Evolutionary conservation across 208 protist species (phyloP), one percentile per base, ranked within the genome.

Genomic region (Strigomonas culicis): DNA sequence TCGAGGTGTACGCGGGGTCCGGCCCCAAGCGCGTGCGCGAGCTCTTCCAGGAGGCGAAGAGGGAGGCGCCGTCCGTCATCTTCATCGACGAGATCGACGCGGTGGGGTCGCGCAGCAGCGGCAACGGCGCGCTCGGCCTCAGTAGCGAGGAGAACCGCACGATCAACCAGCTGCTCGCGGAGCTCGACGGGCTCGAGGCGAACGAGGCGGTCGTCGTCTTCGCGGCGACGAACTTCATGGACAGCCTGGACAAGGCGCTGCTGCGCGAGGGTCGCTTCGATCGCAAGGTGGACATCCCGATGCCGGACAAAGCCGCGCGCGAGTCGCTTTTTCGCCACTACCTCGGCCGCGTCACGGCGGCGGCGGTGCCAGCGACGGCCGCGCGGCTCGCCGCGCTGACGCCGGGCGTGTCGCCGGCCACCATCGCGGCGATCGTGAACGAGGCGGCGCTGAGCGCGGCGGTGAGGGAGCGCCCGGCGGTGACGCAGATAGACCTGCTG

Each of bases 71-170:
- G 34, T 98, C 93, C 55, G 98, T 99, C 41, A 95, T 99, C 49
- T 99, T 99, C 83, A 97, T 99, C 34, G 98, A 99, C 76, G 98
- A 99, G 73, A 98, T 99, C 52, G 98, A 99, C 66, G 94, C 97
- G 1, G 86, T 99, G 17, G 98, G 97, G 15, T 86, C 81, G 17
- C 81, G 75, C 30, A 87, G 92, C 74, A 41, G 68, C 59, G 81
- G 82, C 63, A 63, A 79, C 61, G 84, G 86, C 66, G 76, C 80
- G 30, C 70, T 85, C 64, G 83, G 86, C 25, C 67, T 93, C n/a
- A 82, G 77, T 62, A 79, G 80, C 30, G 87, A 95, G 68, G 92
- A 96, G 70, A 92, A 88, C 64, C 82, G 85, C 30, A 98, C 97
- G 17, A 85, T 99, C 64, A 99, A 99, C 75, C 97, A 99, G 79